phyloP scores from a whole-genome alignment of 345 rosid genomes.

The Luvunga scandens region DNA sequence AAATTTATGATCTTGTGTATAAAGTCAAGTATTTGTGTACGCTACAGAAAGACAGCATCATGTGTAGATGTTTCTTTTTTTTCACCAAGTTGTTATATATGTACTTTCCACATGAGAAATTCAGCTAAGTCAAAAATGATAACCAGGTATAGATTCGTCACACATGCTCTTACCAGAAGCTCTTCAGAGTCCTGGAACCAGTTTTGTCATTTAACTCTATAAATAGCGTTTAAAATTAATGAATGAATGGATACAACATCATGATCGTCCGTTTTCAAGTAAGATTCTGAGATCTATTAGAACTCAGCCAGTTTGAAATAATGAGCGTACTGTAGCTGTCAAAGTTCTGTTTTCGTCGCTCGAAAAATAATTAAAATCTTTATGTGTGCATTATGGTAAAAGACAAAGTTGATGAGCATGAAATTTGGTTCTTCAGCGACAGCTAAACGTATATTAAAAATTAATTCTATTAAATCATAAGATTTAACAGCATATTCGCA shows the following conservation, averaged over 20 bases:
- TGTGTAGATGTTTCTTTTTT: neutral
- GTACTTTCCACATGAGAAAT: neutral
- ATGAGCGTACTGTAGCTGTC: neutral
- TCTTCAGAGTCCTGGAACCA: neutral
- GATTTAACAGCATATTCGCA: accelerated
- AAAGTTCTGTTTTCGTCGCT: neutral
- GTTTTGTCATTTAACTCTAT: neutral
- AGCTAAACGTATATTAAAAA: too few species aligned
- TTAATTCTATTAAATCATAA: accelerated
- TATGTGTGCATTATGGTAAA: too few species aligned
- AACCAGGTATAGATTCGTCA: neutral
- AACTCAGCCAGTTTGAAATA: neutral
- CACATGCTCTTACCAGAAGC: neutral
- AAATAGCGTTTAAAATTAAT: neutral
- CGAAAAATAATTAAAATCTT: too few species aligned
- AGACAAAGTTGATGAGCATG: too few species aligned
- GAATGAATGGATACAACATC: neutral
- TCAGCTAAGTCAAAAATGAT: neutral
- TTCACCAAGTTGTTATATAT: neutral
- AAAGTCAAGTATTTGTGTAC: neutral
- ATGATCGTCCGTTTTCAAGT: neutral
- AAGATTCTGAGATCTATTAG: neutral
- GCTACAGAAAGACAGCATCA: neutral
- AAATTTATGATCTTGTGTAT: neutral
- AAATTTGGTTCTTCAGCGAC: too few species aligned